Percentiles rank a stretch among this genome's conserved stretches.
Evolutionary conservation across 805 yeast species (phyloP).

Genomic region (Starmerella riodocensis): DNA sequence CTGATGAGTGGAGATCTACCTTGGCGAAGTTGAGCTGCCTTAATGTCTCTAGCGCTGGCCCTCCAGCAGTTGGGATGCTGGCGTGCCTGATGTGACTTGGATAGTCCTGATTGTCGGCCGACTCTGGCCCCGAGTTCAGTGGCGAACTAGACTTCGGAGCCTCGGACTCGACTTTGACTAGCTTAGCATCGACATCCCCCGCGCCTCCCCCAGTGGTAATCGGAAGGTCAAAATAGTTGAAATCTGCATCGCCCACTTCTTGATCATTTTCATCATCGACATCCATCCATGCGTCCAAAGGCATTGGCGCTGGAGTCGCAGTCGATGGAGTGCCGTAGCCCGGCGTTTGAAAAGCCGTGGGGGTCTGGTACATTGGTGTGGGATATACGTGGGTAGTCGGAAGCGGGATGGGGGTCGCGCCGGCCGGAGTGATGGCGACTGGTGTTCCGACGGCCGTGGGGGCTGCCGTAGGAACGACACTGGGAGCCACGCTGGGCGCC

Average conservation of each 20-base stretch:
- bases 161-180: not conserved
- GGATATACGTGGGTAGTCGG: slow-evolving; percentile 6
- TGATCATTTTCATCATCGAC: slow-evolving; percentile 20
- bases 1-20: slow-evolving; percentile 49
- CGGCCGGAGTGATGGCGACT: not conserved
- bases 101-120: not conserved
- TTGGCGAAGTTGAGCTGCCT: slow-evolving; percentile 51
- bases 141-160: too few relatives aligned
- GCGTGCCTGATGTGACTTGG: not conserved
- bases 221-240: slow-evolving; percentile 29
- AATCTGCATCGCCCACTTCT: slow-evolving; percentile 33
- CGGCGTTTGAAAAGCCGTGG: slow-evolving; percentile 2
- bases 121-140: not conserved
- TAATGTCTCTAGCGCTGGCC: not conserved
- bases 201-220: not conserved
- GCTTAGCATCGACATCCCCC: not conserved
- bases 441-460: slow-evolving; percentile 6
- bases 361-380: slow-evolving; percentile 15
- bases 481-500: not conserved
- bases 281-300: slow-evolving; percentile 12
- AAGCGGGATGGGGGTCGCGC: not conserved
- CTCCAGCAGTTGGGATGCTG: not conserved
- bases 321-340: slow-evolving; percentile 1
- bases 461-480: slow-evolving; percentile 7
- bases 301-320: slow-evolving; percentile 3